Evolutionary conservation across 139 green algal species (phyloP).

Genomic region (Chlorella sp.): DNA sequence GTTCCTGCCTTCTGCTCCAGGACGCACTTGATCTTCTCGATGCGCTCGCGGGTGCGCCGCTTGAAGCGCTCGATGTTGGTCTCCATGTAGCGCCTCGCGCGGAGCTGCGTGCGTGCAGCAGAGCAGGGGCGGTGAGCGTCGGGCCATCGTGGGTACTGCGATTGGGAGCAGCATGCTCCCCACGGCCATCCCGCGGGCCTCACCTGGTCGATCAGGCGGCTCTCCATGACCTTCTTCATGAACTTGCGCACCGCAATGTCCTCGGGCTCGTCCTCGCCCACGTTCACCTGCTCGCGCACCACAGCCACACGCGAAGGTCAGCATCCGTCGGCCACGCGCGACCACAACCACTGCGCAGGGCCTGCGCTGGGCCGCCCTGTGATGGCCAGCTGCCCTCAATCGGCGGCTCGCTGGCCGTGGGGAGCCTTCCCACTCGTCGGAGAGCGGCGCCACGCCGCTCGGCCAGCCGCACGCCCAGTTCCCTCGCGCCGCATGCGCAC

Average conservation of each 20-base stretch:
- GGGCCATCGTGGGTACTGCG: no score
- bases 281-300: slow-evolving; percentile 20
- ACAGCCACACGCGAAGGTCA: neutral
- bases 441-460: no score
- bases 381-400: no score
- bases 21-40: slow-evolving; percentile 39
- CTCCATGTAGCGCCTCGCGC: slow-evolving; percentile 35
- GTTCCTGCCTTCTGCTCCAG: no score
- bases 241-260: slow-evolving; percentile 51
- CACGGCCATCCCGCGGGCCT: slow-evolving; percentile 3
- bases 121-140: no score
- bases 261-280: slow-evolving; percentile 51
- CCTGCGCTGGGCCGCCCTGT: no score
- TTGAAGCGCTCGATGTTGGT: slow-evolving; percentile 50
- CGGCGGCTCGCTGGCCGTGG: no score
- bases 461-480: no score
- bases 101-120: slow-evolving; percentile 26
- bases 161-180: neutral
- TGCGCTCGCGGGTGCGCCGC: slow-evolving; percentile 36
- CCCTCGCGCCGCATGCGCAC: no score
- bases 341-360: no score
- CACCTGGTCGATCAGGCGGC: slow-evolving; percentile 44
- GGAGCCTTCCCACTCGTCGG: no score
- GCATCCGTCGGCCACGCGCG: no score
- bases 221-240: slow-evolving; percentile 53